Evolutionary conservation across 805 yeast genomes (phyloP), one percentile per base, ranked within the genome.

Genomic region (Wickerhamiella hasegawae): DNA sequence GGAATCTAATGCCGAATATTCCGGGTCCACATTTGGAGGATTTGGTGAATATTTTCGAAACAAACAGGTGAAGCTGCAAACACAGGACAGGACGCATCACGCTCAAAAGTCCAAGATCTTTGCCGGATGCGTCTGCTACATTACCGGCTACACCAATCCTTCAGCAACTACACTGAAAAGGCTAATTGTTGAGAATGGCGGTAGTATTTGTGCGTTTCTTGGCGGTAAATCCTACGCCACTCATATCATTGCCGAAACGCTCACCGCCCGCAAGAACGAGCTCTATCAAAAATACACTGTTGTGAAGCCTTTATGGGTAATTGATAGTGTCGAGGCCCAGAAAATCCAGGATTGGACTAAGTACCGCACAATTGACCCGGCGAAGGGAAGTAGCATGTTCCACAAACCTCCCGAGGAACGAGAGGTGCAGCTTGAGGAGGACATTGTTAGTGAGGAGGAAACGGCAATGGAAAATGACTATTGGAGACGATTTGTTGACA

Each of bases 131-230:
- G 55, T 62, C 1, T 64, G 87, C 4, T 74, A 78, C 52, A 83
- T 87, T n/a, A 85, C 84, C 48, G 98, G 98, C 1, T 73, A 78
- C 47, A 87, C 97, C 0, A 58, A 57, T 2, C 97, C 97, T 0
- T 71, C 85, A n/a, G 67, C 83, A 12, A 58, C 68, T 28, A 76
- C 71, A 40, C 57, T 90, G 21, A 87, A 80, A 47, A 67, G 74
- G 37, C 46, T 82, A 44, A 73, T 87, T 2, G 69, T 80, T 2
- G 45, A 71, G 8, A 68, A 85, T 54, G 96, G 97, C 1, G 98
- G 98, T 0, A 64, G 59, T 34, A 81, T 79, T 41, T 49, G 76
- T 17, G 77, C 76, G 41, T 74, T 71, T 54, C 54, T 87, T 28
- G 63, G 71, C 4, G 73, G 76, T 4, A 85, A 85, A 51, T 67